Conservation (phyloP, 192 early-diverging fungal species). For the Coemansia sp. region DNA sequence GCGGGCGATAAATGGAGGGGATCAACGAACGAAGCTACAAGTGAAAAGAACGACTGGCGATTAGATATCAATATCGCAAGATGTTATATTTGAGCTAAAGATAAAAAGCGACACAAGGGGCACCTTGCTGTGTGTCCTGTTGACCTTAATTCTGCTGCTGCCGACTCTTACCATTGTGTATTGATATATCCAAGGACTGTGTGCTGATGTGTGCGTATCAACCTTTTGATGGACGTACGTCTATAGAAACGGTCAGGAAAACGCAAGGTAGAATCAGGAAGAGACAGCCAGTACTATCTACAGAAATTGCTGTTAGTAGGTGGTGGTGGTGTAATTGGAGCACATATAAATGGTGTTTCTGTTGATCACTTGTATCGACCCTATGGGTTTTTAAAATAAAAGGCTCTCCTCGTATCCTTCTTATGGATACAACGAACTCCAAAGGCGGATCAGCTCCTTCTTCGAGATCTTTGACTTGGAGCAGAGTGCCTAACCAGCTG, state of each 20-base stretch:
- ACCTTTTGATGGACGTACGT: too few species aligned
- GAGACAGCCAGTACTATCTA: too few species aligned
- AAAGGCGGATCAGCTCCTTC: neutral
- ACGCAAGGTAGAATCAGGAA: too few species aligned
- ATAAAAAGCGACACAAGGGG: neutral
- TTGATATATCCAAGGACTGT: too few species aligned
- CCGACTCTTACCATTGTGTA: too few species aligned
- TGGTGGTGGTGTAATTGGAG: too few species aligned
- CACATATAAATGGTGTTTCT: too few species aligned
- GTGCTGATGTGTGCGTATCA: too few species aligned
- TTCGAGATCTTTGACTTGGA: neutral
- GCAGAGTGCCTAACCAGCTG: neutral
- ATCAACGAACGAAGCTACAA: constrained; percentile 44
- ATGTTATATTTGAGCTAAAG: neutral
- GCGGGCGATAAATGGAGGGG: constrained; percentile 38
- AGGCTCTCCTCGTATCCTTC: neutral
- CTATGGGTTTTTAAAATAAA: neutral
- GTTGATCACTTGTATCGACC: neutral
- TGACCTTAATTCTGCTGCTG: too few species aligned
- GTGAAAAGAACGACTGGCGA: neutral
- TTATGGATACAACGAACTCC: neutral
- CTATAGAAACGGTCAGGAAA: too few species aligned
- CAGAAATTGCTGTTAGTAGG: too few species aligned
- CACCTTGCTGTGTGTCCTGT: too few species aligned
- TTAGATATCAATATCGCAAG: neutral